phyloP scores from a whole-genome alignment of 352 stramenopile genomes.

The Aphanomyces cochlioides region DNA sequence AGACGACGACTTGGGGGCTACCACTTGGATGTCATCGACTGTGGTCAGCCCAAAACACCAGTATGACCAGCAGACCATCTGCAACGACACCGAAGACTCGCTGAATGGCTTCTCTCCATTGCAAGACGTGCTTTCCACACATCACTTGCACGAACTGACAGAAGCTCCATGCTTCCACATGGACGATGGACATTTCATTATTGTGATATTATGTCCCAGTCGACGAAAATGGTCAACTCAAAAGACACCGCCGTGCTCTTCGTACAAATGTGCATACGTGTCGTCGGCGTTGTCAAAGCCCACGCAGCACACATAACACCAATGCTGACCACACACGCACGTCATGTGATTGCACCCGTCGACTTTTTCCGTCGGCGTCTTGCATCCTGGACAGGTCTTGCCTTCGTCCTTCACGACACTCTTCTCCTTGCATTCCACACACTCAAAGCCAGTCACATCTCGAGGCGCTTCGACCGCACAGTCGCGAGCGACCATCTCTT shows the following conservation, averaged over 20 bases:
- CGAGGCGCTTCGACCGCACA: background rate
- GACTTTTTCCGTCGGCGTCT: background rate
- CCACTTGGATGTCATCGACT: too few species aligned
- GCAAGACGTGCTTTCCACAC: too few species aligned
- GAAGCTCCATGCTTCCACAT: too few species aligned
- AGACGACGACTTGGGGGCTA: too few species aligned
- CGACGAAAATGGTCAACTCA: too few species aligned
- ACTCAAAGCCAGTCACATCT: conserved; percentile 2
- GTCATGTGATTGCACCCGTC: conserved; percentile 26
- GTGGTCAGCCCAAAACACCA: too few species aligned
- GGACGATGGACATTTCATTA: too few species aligned
- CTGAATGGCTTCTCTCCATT: too few species aligned
- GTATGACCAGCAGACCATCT: too few species aligned
- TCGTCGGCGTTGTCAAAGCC: background rate
- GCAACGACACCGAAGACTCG: too few species aligned
- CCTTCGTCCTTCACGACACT: background rate
- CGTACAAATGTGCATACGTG: conserved; percentile 14
- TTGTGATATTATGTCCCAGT: too few species aligned
- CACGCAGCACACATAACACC: conserved; percentile 4
- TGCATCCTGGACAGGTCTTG: conserved; percentile 5
- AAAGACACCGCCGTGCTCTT: background rate
- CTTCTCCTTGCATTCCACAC: background rate
- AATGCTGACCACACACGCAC: conserved; percentile 24
- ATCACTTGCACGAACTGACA: too few species aligned
- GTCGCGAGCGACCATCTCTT: conserved; percentile 5